Conservation (phyloP, 164 flowering plant species). For the Taxillus chinensis region DNA sequence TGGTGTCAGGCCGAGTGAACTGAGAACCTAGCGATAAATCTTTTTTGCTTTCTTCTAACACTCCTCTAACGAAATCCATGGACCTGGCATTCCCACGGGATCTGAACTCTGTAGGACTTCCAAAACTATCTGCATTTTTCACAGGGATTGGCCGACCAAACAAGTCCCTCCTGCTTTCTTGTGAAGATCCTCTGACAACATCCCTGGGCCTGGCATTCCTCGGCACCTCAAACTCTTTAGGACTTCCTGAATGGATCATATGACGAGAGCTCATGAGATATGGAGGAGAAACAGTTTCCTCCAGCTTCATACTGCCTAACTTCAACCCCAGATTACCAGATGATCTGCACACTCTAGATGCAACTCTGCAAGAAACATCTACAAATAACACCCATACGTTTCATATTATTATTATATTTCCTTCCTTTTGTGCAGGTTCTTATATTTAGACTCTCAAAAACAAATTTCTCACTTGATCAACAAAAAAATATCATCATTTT, state of each 20-base stretch:
- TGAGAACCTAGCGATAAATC: not conserved
- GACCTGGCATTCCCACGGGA: slow-evolving; percentile 5
- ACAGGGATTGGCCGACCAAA: too few relatives aligned
- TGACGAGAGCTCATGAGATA: not conserved
- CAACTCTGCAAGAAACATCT: not conserved
- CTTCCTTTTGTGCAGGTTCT: too few relatives aligned
- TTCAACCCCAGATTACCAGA: not conserved
- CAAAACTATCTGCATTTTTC: not conserved
- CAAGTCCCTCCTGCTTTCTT: slow-evolving; percentile 5
- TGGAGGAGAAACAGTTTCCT: not conserved
- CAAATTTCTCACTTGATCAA: too few relatives aligned
- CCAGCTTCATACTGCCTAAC: not conserved
- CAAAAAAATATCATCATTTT: too few relatives aligned
- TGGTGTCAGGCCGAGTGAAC: slow-evolving; percentile 7
- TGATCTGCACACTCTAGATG: not conserved
- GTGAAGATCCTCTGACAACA: slow-evolving; percentile 21
- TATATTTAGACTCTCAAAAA: too few relatives aligned
- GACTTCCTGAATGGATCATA: not conserved
- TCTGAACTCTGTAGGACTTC: not conserved
- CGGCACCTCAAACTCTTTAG: slow-evolving; percentile 3
- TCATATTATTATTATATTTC: too few relatives aligned
- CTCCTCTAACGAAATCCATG: slow-evolving; percentile 25
- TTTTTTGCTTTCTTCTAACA: slow-evolving; percentile 11
- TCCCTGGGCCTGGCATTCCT: slow-evolving; percentile 14
- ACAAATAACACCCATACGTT: not conserved